Evolutionary conservation across 306 rosid species (phyloP).

Genomic region (Cucurbita maxima): DNA sequence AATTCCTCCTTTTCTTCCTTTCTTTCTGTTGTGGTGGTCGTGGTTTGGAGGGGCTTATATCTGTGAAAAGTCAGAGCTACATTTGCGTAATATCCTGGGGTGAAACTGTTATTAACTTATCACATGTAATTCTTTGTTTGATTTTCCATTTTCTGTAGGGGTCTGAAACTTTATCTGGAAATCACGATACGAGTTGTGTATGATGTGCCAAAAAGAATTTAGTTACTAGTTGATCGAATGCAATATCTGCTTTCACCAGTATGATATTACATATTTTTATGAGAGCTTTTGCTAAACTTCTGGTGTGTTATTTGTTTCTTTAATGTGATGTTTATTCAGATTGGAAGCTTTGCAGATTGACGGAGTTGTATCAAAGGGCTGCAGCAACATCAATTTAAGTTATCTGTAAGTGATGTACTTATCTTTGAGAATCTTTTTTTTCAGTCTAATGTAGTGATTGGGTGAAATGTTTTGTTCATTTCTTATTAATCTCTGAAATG

Average conservation of each 20-base stretch:
- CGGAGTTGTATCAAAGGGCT: neutral
- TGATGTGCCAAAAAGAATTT: neutral
- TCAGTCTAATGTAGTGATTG: neutral
- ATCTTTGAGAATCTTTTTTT: neutral
- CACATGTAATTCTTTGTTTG: neutral
- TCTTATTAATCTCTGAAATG: neutral
- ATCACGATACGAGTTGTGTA: neutral
- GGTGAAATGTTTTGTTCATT: neutral
- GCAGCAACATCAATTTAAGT: slow-evolving; percentile 7
- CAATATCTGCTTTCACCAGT: neutral
- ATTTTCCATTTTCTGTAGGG: neutral
- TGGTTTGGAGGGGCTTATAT: neutral
- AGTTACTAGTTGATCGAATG: neutral
- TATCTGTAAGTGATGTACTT: neutral
- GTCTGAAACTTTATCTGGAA: neutral
- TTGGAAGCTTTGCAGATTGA: neutral
- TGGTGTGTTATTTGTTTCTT: neutral
- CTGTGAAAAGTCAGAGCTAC: neutral
- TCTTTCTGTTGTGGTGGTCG: neutral
- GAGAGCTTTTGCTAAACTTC: neutral
- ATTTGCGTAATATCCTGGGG: neutral
- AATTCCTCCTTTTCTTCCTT: neutral
- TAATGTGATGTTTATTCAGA: neutral
- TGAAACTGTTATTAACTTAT: neutral
- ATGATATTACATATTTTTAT: neutral